A percentile compares a stretch with the other conserved stretches of the same genome.
Conservation (phyloP, 2,329 filamentous ascomycete genomes). For the Pseudocercospora eumusae region DNA sequence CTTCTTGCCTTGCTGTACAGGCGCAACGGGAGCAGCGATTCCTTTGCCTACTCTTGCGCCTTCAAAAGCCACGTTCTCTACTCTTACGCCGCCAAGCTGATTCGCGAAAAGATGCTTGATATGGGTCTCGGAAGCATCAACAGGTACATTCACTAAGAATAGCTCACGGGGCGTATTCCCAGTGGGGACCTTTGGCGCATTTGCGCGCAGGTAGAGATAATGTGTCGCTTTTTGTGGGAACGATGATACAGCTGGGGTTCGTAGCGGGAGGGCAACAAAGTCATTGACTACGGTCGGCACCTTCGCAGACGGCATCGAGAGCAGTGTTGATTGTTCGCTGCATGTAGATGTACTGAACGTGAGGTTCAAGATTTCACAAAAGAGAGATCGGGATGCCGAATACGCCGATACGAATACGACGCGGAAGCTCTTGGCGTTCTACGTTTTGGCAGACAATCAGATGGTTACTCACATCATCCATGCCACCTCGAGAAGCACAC, state of each 20-base stretch:
- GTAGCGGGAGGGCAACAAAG: constrained; percentile 70
- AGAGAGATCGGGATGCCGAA: neutral
- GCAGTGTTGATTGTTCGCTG: constrained; percentile 8
- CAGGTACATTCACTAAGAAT: constrained; percentile 86
- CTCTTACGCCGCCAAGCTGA: constrained; percentile 73
- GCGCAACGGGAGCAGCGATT: constrained; percentile 38
- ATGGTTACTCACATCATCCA: no score
- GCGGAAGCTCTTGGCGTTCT: neutral
- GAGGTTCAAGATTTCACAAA: neutral
- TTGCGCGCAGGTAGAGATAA: constrained; percentile 82
- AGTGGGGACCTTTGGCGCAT: constrained; percentile 76
- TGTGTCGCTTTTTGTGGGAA: constrained; percentile 67
- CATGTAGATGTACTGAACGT: neutral
- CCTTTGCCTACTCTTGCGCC: constrained; percentile 54
- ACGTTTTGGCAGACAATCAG: no score
- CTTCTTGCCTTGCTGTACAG: constrained; percentile 52
- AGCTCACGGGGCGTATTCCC: constrained; percentile 74
- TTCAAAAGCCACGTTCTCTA: constrained; percentile 78
- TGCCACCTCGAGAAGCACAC: no score
- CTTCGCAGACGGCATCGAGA: constrained; percentile 23
- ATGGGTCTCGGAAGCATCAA: constrained; percentile 76
- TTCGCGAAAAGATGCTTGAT: constrained; percentile 73
- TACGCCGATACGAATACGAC: neutral
- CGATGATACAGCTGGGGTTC: constrained; percentile 63
- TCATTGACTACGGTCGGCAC: constrained; percentile 51